phyloP scores from a whole-genome alignment of 2,329 filamentous ascomycete genomes.

The Exophiala spinifera region DNA sequence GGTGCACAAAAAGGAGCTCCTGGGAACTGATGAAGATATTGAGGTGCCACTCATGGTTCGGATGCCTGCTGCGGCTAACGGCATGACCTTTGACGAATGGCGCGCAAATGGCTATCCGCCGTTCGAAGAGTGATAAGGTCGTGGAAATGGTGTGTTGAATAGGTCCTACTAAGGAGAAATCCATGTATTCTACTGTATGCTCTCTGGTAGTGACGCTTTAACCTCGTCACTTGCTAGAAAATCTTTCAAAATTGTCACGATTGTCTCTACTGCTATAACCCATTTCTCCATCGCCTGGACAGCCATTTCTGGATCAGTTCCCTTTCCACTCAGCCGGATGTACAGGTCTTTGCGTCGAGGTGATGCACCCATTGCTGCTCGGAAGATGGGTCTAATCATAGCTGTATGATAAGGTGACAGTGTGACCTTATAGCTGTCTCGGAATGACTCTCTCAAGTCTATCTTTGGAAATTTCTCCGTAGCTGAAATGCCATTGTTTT shows the following conservation, averaged over 20 bases:
- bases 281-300: slow-evolving; percentile 4
- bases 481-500: slow-evolving; percentile 57
- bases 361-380: slow-evolving; percentile 9
- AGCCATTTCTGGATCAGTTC: slow-evolving; percentile 4
- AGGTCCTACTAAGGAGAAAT: neutral
- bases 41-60: slow-evolving; percentile 44
- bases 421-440: slow-evolving; percentile 10
- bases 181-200: neutral
- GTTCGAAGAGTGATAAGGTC: slow-evolving; percentile 3
- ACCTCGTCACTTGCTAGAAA: slow-evolving; percentile 11
- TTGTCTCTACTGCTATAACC: slow-evolving; percentile 7
- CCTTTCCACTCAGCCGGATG: slow-evolving; percentile 3
- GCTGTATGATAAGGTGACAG: slow-evolving; percentile 7
- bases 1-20: slow-evolving; percentile 38
- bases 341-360: slow-evolving; percentile 11
- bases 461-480: no score
- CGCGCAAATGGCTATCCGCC: slow-evolving; percentile 8
- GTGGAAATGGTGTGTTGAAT: neutral
- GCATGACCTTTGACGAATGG: slow-evolving; percentile 39
- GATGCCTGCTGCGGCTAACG: slow-evolving; percentile 38
- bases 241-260: slow-evolving; percentile 11
- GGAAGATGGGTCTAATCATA: slow-evolving; percentile 12
- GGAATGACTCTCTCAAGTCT: neutral
- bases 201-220: neutral
- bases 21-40: slow-evolving; percentile 38